Base-by-base conservation (phyloP, 805 yeast genomes). In the Candida krabiensis region DNA sequence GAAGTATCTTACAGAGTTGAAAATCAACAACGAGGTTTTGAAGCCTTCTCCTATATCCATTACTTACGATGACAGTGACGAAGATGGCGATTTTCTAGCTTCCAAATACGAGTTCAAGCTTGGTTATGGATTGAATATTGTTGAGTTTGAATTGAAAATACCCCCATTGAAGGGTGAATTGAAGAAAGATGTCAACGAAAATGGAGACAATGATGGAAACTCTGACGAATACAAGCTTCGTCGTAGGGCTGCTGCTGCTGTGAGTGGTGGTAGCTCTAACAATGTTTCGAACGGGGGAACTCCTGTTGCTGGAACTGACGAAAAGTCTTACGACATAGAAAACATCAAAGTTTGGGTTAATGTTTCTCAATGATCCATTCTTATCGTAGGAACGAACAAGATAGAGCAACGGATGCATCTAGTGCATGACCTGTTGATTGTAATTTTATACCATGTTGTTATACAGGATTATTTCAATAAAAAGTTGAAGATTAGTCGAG, bases 31-130 rank as follows among this genome's bases (percentile, higher is more conserved):
- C 13, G 79, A 74, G 44, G 54, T 56, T 13, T 58, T 71, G 15
- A 66, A 64, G 30, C 71, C 75, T 2, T 61, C 63, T 3, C 75
- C 75, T 19, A 63, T 53, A 15, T 29, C 71, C 2, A 58, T 67
- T 26, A 59, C 61, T n/a, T 70, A 69, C 39, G 55, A 53, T 28
- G 52, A 47, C 4, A 39, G 41, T 12, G 43, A 49, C 24, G 40
- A 37, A 8, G 47, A 50, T 22, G 55, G 54, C 2, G 46, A 42
- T 42, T 52, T 46, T 43, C 55, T 45, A 42, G 60, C 64, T 44
- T 41, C 66, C 56, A 63, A 65, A 40, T 74, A 66, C 49, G 80
- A 74, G 43, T 44, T 73, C 38, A 73, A 69, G 44, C 54, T 75
- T 23, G 69, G 72, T 14, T 47, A 61, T 31, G 80, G 80, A 1